phyloP scores from a whole-genome alignment of 495 filamentous ascomycete genomes.

The Amniculicola lignicola region DNA sequence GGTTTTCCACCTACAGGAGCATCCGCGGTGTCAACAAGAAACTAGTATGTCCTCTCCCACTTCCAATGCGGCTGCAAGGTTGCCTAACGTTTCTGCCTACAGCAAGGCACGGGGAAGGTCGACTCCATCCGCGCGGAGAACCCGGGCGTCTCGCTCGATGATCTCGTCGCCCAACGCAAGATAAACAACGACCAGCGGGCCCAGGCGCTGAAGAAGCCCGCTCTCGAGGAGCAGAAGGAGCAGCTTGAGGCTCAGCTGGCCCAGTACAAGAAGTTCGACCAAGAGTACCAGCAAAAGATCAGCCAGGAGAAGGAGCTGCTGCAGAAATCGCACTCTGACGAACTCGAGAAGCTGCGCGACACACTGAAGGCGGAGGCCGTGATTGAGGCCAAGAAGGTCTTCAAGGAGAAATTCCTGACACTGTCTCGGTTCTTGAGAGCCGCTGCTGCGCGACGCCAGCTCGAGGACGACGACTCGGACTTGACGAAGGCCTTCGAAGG shows the following conservation, averaged over 20 bases:
- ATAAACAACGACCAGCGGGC: slow-evolving; percentile 93
- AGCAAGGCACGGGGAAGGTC: slow-evolving; percentile 76
- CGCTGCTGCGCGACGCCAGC: slow-evolving; percentile 58
- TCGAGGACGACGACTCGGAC: slow-evolving; percentile 59
- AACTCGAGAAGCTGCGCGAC: slow-evolving; percentile 65
- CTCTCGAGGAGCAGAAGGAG: slow-evolving; percentile 66
- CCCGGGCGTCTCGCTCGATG: slow-evolving; percentile 70
- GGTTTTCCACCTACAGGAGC: slow-evolving; percentile 52
- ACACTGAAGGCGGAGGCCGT: slow-evolving; percentile 50
- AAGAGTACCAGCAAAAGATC: slow-evolving; percentile 68
- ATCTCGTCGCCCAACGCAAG: slow-evolving; percentile 75
- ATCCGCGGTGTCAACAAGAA: slow-evolving; percentile 87
- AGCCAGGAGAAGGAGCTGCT: slow-evolving; percentile 67
- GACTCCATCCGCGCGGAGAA: slow-evolving; percentile 76
- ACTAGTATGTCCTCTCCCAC: slow-evolving; percentile 57
- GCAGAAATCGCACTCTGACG: slow-evolving; percentile 65
- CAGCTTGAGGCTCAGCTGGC: slow-evolving; percentile 81
- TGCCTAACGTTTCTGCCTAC: slow-evolving; percentile 21
- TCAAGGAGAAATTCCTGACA: slow-evolving; percentile 47
- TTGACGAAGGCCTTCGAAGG: slow-evolving; percentile 88
- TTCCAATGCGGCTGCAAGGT: slow-evolving; percentile 1
- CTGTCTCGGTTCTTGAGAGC: slow-evolving; percentile 48
- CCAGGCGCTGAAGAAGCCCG: slow-evolving; percentile 85
- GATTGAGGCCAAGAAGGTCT: slow-evolving; percentile 55
- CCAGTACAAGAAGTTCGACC: slow-evolving; percentile 77